These are phyloP conservation scores for Myrica gale DNA, from an alignment of 306 rosid species.

Conservation along the genomic window DNA sequence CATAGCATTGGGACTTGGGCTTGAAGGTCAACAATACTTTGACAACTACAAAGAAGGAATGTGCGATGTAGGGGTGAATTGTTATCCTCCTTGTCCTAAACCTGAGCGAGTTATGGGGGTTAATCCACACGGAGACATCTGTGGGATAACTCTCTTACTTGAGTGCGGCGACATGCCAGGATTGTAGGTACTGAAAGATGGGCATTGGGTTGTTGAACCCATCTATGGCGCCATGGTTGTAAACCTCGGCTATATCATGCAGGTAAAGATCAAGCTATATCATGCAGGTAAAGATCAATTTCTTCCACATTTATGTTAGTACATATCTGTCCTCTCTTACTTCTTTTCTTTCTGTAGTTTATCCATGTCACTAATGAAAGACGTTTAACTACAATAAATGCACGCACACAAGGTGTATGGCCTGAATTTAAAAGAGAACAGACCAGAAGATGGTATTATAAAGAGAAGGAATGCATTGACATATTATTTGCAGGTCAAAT, in stretches of 20 bases:
- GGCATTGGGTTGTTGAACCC: conserved; percentile 45
- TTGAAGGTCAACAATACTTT: conserved; percentile 31
- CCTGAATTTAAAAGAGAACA: neutral
- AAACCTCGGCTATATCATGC: conserved; percentile 42
- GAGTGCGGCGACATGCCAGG: conserved; percentile 41
- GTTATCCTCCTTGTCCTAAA: conserved; percentile 50
- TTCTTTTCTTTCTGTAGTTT: no score
- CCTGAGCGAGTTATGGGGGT: conserved; percentile 49
- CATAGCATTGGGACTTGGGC: conserved; percentile 39
- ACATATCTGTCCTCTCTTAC: no score
- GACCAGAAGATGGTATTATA: no score
- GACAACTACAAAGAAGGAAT: conserved; percentile 41
- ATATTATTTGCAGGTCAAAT: neutral
- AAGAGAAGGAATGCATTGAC: neutral
- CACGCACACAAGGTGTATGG: no score
- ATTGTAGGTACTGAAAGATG: conserved; percentile 44
- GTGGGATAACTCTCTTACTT: conserved; percentile 46
- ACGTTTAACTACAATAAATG: no score
- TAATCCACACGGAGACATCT: conserved; percentile 45
- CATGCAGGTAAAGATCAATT: conserved; percentile 31
- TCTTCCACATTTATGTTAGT: no score
- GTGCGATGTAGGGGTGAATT: conserved; percentile 43
- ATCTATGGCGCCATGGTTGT: conserved; percentile 43
- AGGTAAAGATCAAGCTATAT: conserved; percentile 40
- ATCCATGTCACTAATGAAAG: no score